phyloP scores from a whole-genome alignment of 2,329 filamentous ascomycete genomes.

The Nigrospora oryzae region DNA sequence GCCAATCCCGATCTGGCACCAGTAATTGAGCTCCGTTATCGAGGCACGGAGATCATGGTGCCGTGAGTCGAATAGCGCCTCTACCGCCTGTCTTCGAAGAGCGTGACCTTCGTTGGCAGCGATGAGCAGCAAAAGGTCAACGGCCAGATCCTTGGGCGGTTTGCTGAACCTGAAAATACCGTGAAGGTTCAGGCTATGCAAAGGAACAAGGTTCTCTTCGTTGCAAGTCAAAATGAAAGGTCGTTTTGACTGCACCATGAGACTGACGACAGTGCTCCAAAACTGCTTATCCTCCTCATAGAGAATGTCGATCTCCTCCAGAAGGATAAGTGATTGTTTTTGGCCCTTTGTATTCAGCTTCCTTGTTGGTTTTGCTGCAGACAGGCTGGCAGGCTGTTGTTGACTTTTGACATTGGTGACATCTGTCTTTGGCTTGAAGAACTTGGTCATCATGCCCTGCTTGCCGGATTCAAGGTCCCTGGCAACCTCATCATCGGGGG shows the following conservation, averaged over 20 bases:
- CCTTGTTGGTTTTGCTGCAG: slow-evolving; percentile 13
- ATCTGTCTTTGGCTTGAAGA: slow-evolving; percentile 56
- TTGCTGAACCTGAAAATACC: slow-evolving; percentile 71
- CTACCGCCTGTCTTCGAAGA: slow-evolving; percentile 57
- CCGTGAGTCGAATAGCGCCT: slow-evolving; percentile 62
- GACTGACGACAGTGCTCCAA: slow-evolving; percentile 70
- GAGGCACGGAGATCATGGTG: slow-evolving; percentile 68
- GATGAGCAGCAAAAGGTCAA: slow-evolving; percentile 73
- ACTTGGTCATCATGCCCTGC: slow-evolving; percentile 72
- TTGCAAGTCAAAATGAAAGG: slow-evolving; percentile 96
- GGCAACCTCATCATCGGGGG: slow-evolving; percentile 36
- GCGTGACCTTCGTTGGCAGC: slow-evolving; percentile 87
- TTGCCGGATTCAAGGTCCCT: slow-evolving; percentile 58
- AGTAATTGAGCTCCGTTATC: slow-evolving; percentile 81
- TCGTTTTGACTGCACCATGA: slow-evolving; percentile 78
- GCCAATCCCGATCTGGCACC: slow-evolving; percentile 94
- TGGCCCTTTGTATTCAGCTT: slow-evolving; percentile 43
- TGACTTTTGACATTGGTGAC: slow-evolving; percentile 7
- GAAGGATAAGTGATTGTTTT: slow-evolving; percentile 87
- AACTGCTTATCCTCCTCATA: slow-evolving; percentile 96
- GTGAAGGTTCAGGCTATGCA: slow-evolving; percentile 68
- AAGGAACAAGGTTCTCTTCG: slow-evolving; percentile 73
- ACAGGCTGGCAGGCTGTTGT: background rate
- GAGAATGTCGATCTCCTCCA: slow-evolving; percentile 89
- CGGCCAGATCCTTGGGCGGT: slow-evolving; percentile 58